Evolutionary conservation across 352 stramenopile species (phyloP).

Genomic region (Pythium oligandrum): DNA sequence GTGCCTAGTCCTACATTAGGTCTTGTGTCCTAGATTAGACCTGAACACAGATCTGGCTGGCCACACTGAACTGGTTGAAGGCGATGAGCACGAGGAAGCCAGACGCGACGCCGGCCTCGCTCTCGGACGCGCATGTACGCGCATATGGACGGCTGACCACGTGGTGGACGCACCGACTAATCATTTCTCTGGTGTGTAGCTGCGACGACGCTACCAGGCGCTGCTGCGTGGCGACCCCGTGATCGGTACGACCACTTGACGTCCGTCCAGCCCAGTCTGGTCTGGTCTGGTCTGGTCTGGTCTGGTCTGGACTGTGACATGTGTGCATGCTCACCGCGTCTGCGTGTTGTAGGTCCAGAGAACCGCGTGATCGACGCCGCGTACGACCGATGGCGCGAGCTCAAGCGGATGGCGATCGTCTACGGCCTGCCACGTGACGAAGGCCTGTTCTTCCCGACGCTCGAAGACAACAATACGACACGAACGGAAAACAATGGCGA

Average conservation of each 20-base stretch:
- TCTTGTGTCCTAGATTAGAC: neutral
- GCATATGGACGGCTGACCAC: too few relatives aligned
- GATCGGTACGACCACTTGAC: slow-evolving; percentile 23
- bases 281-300: too few relatives aligned
- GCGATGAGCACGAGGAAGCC: too few relatives aligned
- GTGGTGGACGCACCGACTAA: too few relatives aligned
- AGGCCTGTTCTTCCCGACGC: slow-evolving; percentile 5
- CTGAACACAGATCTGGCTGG: neutral
- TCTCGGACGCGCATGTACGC: slow-evolving; percentile 16
- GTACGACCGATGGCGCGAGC: slow-evolving; percentile 77
- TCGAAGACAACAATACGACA: slow-evolving; percentile 1
- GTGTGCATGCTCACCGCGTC: neutral
- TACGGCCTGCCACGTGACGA: slow-evolving; percentile 64
- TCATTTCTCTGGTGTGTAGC: slow-evolving; percentile 14
- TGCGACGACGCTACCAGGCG: slow-evolving; percentile 40
- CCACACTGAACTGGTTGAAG: too few relatives aligned
- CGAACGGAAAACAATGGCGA: neutral
- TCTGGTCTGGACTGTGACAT: too few relatives aligned
- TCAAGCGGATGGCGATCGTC: slow-evolving; percentile 80
- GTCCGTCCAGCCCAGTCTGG: too few relatives aligned
- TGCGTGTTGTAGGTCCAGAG: slow-evolving; percentile 24
- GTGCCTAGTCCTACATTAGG: neutral
- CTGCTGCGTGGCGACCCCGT: slow-evolving; percentile 38
- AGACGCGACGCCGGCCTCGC: slow-evolving; percentile 7
- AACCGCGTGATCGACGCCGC: slow-evolving; percentile 38